A percentile compares a stretch with the other conserved stretches of the same genome.
Evolutionary conservation across 345 rosid genomes (phyloP).

Genomic region (Chamaenerion angustifolium): DNA sequence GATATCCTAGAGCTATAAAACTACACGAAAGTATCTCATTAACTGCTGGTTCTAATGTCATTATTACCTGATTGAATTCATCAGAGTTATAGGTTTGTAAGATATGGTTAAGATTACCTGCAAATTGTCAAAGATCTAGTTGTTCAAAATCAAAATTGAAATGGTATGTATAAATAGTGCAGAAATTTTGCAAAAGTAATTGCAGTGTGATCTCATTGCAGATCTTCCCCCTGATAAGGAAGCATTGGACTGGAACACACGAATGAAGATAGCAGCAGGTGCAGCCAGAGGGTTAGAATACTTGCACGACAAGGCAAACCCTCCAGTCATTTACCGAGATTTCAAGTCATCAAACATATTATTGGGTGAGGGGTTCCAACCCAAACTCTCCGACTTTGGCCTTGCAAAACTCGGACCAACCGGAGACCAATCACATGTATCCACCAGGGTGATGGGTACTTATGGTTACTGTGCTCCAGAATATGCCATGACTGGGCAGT

Average conservation of each 20-base stretch:
- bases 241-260: constrained; percentile 84
- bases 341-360: constrained; percentile 92
- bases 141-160: no score
- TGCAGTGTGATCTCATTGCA: constrained; percentile 10
- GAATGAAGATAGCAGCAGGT: constrained; percentile 96
- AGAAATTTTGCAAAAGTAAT: no score
- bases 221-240: constrained; percentile 82
- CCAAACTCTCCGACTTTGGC: constrained; percentile 94
- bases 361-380: constrained; percentile 67
- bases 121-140: no score
- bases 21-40: no score
- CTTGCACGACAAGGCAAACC: constrained; percentile 81
- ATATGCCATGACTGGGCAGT: constrained; percentile 94
- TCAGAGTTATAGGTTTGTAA: no score
- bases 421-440: constrained; percentile 93
- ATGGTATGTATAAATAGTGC: no score
- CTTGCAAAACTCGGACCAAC: constrained; percentile 94
- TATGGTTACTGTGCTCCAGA: constrained; percentile 98
- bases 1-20: no score
- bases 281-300: constrained; percentile 93
- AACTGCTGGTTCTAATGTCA: no score
- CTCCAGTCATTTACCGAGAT: constrained; percentile 93
- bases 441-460: constrained; percentile 97
- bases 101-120: no score
- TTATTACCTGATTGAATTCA: no score